A percentile compares a stretch with the other conserved stretches of the same genome.
Evolutionary conservation across 345 rosid genomes (phyloP).

Genomic region (Ailanthus altissimus): DNA sequence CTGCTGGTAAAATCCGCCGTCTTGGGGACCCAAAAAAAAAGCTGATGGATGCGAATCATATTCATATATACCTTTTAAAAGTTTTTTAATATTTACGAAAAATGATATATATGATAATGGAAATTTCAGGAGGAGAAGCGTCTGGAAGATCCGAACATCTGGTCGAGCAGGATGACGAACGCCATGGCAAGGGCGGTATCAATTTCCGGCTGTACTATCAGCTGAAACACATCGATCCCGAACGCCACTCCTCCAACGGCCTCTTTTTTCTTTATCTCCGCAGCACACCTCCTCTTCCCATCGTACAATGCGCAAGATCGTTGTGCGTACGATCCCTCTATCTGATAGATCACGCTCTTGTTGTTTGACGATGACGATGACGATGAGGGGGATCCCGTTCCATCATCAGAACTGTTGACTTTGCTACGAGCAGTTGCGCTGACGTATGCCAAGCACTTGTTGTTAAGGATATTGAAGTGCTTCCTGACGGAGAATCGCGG

Average conservation of each 20-base stretch:
- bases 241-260: slow-evolving; percentile 59
- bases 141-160: slow-evolving; percentile 75
- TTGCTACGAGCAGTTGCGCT: slow-evolving; percentile 10
- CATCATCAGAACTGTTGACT: not conserved
- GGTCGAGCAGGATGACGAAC: slow-evolving; percentile 78
- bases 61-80: not conserved
- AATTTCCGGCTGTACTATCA: slow-evolving; percentile 64
- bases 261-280: slow-evolving; percentile 72
- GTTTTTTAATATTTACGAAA: not conserved
- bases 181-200: slow-evolving; percentile 75
- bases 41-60: not conserved
- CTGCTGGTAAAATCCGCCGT: not conserved
- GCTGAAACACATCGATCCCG: slow-evolving; percentile 75
- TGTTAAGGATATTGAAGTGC: slow-evolving; percentile 45
- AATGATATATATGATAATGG: not conserved
- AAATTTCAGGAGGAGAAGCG: slow-evolving; percentile 29
- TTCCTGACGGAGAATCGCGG: slow-evolving; percentile 61
- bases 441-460: slow-evolving; percentile 61
- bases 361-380: slow-evolving; percentile 5
- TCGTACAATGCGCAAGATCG: slow-evolving; percentile 71
- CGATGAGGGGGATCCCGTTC: slow-evolving; percentile 4
- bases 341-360: slow-evolving; percentile 46
- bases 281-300: slow-evolving; percentile 47
- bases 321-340: slow-evolving; percentile 76
- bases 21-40: not conserved